Base-by-base conservation (phyloP, 129 eudicot species). In the Cynara cardunculus region DNA sequence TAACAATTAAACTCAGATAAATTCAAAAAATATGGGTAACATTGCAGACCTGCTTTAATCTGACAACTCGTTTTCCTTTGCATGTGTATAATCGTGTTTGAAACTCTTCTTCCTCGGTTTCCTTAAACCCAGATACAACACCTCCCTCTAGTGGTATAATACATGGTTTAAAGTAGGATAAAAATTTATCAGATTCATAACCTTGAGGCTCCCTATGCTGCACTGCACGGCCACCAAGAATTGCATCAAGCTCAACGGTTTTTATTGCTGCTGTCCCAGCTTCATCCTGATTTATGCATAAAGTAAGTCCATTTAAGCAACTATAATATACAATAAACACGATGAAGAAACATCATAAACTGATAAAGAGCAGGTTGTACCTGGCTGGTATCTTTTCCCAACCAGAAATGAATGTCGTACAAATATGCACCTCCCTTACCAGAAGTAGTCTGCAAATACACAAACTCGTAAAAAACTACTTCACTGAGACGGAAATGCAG, bases 351-450 rank as follows among this genome's bases (percentile, higher is more conserved):
- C 67, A 75, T 65, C 35, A 5, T 37, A 71, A 9, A 69, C 24
- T 18, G 6, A 26, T 7, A 14, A 49, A 78, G 27, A 78, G 39
- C 18, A 67, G 4, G 1, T 46, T 77, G 49, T 82, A 92, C 99
- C 95, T 96, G 98, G 87, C 98, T 96, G 66, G 99, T 92, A 88
- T 96, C 99, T 84, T 92, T 96, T 81, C 98, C 98, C 46, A 91
- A 91, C 98, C 98, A 94, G 82, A 89, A 94, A 85, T 94, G 98
- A 85, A 91, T 89, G 85, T 94, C 98, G 65, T 81, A 88, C 62
- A 85, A 75, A 79, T 91, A 94, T 14, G 98, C 94, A 72, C 99
- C 99, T 73, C 99, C 99, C 72, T 86, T 92, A n/a, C 99, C 99
- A 80, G 99, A 79, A 69, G 85, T 89, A 80, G 99, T 95, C 97